Base-by-base conservation (phyloP, 768 basidiomycete genomes). In the Pleurotus salmoneostramineus region DNA sequence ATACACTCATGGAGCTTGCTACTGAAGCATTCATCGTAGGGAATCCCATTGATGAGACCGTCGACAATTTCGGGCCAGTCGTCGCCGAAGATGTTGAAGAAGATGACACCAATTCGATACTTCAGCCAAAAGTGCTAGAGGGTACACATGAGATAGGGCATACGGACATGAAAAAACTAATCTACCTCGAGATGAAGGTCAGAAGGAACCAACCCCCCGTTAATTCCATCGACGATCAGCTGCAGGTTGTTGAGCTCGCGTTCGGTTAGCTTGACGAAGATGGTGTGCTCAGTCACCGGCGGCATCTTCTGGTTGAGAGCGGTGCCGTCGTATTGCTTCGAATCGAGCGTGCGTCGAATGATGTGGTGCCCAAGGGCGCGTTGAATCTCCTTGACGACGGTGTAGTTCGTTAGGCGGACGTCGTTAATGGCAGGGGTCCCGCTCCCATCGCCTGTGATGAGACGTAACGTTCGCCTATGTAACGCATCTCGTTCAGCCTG, bases 331-430 rank as follows among this genome's bases (percentile, higher is more conserved):
- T 27, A 55, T 17, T 56, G 32, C 14, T 42, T 44, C 5, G 58
- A 59, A 12, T 17, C 32, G 0, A 34, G 14, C 15, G 58, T 59
- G 1, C 58, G 42, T 7, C 58, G 58, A 5, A 59, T 59, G 21
- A 59, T 3, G 33, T 48, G 1, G 0, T 15, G n/a, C 2, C 15
- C 44, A 3, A 59, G 14, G 4, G 14, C 33, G 0, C n/a, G 17
- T n/a, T 59, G 58, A 7, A 59, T 33, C 0, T 56, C 42, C 36
- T 46, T 45, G 11, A 48, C 36, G 4, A 45, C 31, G 14, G 2
- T 4, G 8, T 43, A 47, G 14, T 32, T 14, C 4, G 43, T 36
- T 10, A 2, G 12, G n/a, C 12, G 4, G 15, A 2, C 17, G n/a
- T 15, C 43, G 52, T 12, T 59, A n/a, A n/a, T n/a, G n/a, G n/a